Evolutionary conservation across 2,329 filamentous ascomycete species (phyloP), one percentile per base, ranked within the genome.

Genomic region (Hypoxylon sp.): DNA sequence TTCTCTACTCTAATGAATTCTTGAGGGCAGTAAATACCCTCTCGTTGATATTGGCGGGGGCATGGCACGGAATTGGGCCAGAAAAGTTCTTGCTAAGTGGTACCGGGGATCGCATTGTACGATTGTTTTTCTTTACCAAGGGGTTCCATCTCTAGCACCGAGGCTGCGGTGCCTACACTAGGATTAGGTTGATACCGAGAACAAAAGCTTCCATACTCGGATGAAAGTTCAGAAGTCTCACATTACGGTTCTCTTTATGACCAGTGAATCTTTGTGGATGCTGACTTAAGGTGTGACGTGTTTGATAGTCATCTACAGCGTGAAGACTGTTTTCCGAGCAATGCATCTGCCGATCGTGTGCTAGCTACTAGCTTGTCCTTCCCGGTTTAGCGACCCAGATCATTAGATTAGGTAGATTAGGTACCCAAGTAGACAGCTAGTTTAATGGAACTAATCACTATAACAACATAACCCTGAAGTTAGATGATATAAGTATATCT

Each of bases 101-200:
- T 46, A 64, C 67, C 70, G 70, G 63, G 54, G 67, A 69, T 75
- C 72, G 72, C 72, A 73, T 76, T 76, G 75, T 76, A 76, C 73
- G 72, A 76, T 76, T 73, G 73, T 74, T 75, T 70, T 73, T 76
- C 73, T 70, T 76, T 72, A 72, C 70, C 70, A 60, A 60, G 71
- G 72, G 73, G 70, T 70, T 71, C 67, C 65, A 67, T 65, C 68
- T 70, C 67, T 53, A 67, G 69, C 72, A 68, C 60, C 70, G 67
- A 68, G 71, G 68, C 66, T 65, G 68, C 63, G 64, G 54, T 72
- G 64, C 66, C 68, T 68, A 73, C 68, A 75, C 72, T 72, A 73
- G 75, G 75, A 75, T 76, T 76, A 76, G 72, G 75, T 68, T 70
- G 73, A 73, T 72, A 74, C 74, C 72, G 70, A 75, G 71, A 70